Evolutionary conservation across 371 early-diverging fungal species (phyloP), one percentile per base, ranked within the genome.

Genomic region (Choanephora cucurbitarum): DNA sequence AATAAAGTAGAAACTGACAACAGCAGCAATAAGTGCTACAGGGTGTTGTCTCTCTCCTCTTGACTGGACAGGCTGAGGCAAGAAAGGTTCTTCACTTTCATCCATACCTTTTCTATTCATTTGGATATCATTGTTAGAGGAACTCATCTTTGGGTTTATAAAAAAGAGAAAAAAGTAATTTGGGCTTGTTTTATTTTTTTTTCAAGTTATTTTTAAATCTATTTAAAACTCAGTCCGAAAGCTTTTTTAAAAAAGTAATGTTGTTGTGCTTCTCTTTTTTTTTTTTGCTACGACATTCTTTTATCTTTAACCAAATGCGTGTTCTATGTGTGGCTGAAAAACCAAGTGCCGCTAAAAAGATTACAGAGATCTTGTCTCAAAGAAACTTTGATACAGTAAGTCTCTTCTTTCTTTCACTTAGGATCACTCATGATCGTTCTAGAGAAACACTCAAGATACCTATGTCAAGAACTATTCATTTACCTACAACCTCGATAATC

Each of bases 291-390:
- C 37, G 37, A 37, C 37, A 11, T 37, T 13, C 11, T 37, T 37
- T n/a, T n/a, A n/a, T n/a, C 37, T 37, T 37, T 37, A 13, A 1
- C 28, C 10, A 40, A 54, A 88, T 87, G 87, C 79, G 73, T 59
- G 75, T 91, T 23, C 72, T 98, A 39, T 95, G 96, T 72, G 97
- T 99, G 39, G 99, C 99, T 52, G 99, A 99, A 69, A 99, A 99
- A 76, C 98, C 98, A 33, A 91, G 94, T 46, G 93, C 98, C 60
- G 89, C 99, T 15, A 96, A 93, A 70, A 78, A 91, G n/a, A 85
- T 98, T n/a, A 84, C 95, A 2, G 69, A 76, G 24, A 87, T 96
- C 19, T 72, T 98, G n/a, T 87, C 93, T 0, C 64, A 80, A 32
- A 70, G 73, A 1, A 21, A 40, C 8, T 65, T 43, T 33, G 49